These are phyloP conservation scores for Sclerotinia minor DNA, from an alignment of 2,329 filamentous ascomycete genomes.

Conservation along the genomic window DNA sequence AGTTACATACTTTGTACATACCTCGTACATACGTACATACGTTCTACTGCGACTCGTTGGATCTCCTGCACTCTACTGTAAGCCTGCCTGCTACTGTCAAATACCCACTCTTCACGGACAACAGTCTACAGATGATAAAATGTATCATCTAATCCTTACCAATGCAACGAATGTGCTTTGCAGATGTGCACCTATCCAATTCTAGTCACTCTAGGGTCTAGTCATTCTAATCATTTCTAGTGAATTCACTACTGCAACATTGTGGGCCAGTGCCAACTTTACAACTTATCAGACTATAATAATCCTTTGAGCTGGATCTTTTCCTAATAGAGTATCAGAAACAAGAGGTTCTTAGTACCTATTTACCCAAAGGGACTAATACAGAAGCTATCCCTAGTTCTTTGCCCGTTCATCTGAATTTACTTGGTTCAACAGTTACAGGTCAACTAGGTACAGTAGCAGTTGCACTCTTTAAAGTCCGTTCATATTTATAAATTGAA, in stretches of 20 bases:
- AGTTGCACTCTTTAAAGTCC: too few relatives aligned
- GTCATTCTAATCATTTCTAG: background rate
- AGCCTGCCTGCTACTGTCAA: background rate
- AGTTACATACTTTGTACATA: background rate
- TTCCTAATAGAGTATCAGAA: background rate
- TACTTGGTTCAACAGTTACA: background rate
- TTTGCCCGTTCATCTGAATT: background rate
- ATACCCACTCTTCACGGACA: conserved; percentile 8
- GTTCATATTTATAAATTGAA: too few relatives aligned
- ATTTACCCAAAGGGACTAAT: background rate
- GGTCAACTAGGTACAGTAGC: too few relatives aligned
- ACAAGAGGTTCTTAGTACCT: background rate
- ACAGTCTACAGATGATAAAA: conserved; percentile 14
- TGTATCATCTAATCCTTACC: background rate
- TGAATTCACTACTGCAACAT: background rate
- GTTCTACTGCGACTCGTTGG: background rate
- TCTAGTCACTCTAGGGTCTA: background rate
- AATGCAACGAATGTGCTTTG: conserved; percentile 10
- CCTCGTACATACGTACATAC: too few relatives aligned
- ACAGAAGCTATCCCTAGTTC: background rate
- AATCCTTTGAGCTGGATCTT: background rate
- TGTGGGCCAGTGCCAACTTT: conserved; percentile 18
- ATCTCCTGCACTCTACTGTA: conserved; percentile 1
- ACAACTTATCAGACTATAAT: background rate
- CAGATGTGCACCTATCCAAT: conserved; percentile 4